Evolutionary conservation across 306 rosid genomes (phyloP).

Genomic region (Amphicarpaea edgeworthii): DNA sequence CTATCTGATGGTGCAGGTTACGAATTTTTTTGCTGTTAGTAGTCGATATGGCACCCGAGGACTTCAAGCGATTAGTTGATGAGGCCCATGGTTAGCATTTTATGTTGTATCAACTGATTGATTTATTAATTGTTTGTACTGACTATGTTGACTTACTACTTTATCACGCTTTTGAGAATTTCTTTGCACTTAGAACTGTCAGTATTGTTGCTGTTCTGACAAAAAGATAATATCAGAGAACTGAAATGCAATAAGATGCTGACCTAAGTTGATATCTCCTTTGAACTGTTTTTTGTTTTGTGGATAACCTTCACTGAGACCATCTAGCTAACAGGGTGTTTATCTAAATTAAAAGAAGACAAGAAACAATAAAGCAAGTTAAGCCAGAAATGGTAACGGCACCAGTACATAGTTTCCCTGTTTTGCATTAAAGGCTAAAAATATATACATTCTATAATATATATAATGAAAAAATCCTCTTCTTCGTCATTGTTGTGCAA

Average conservation of each 20-base stretch:
- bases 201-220: constrained; percentile 10
- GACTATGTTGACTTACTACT: constrained; percentile 28
- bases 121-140: constrained; percentile 16
- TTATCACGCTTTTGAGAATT: constrained; percentile 32
- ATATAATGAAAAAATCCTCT: constrained; percentile 8
- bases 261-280: neutral
- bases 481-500: neutral
- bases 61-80: constrained; percentile 95
- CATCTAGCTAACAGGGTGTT: neutral
- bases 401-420: constrained; percentile 13
- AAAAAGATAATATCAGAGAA: constrained; percentile 15
- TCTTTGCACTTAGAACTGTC: constrained; percentile 30
- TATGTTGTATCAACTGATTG: neutral
- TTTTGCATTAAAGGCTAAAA: constrained; percentile 7
- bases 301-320: neutral
- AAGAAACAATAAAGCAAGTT: constrained; percentile 17
- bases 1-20: constrained; percentile 69
- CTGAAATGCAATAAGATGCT: constrained; percentile 30
- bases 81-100: constrained; percentile 89
- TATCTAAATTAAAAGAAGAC: constrained; percentile 1
- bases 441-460: neutral
- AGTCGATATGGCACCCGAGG: constrained; percentile 97
- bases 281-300: too few relatives aligned
- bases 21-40: constrained; percentile 88
- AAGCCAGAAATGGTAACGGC: neutral